Conservation (phyloP, 306 rosid species). For the Parietaria judaica region DNA sequence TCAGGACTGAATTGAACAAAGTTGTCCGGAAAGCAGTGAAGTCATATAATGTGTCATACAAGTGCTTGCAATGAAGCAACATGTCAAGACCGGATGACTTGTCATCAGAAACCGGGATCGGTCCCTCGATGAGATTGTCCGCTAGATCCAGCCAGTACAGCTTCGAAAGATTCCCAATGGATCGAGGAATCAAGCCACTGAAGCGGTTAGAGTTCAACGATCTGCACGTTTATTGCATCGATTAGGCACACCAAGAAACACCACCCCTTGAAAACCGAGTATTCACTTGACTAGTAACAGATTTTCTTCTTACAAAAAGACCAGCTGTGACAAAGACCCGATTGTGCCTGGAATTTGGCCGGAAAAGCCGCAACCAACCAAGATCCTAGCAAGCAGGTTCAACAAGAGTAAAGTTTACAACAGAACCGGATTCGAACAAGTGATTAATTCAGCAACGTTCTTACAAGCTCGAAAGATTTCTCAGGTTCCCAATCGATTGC, state of each 20-base stretch:
- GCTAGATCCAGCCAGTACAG: constrained; percentile 38
- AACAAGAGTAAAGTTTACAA: constrained; percentile 6
- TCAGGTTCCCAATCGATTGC: constrained; percentile 35
- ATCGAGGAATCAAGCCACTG: constrained; percentile 25
- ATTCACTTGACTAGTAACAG: background rate
- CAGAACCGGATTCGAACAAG: too few species aligned
- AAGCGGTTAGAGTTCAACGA: constrained; percentile 31
- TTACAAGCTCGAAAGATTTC: constrained; percentile 49
- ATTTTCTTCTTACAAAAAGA: constrained; percentile 47
- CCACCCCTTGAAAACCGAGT: too few species aligned
- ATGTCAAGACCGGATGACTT: constrained; percentile 25
- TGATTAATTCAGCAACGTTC: background rate
- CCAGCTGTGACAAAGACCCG: constrained; percentile 46
- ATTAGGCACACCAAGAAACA: background rate
- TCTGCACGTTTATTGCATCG: constrained; percentile 15
- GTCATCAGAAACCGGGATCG: constrained; percentile 27
- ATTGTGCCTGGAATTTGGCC: constrained; percentile 54
- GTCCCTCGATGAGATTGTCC: constrained; percentile 28
- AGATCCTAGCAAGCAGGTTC: constrained; percentile 30
- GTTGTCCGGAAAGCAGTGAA: background rate
- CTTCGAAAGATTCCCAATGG: constrained; percentile 31
- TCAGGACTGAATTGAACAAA: background rate
- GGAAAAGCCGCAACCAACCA: constrained; percentile 52
- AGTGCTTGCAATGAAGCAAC: constrained; percentile 25
- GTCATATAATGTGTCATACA: constrained; percentile 18